Evolutionary conservation across 306 rosid genomes (phyloP), one percentile per base, ranked within the genome.

Genomic region (Begonia fuchsioides): DNA sequence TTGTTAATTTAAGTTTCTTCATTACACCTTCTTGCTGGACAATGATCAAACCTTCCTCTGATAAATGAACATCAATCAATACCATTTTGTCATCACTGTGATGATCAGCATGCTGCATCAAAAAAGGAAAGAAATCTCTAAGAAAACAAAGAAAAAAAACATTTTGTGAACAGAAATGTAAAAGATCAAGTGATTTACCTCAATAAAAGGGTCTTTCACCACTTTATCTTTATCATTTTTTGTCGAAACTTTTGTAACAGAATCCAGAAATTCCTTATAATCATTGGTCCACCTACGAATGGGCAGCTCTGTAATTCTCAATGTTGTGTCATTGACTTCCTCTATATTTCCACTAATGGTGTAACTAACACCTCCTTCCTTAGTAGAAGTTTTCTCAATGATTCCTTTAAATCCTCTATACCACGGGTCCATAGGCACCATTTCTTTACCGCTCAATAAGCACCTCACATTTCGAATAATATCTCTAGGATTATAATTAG

Each of bases 371-470:
- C 80, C 80, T 20, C 71, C 74, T 47, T 81, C 97, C 68, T 76
- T 90, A 1, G 75, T 71, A 32, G 67, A 48, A 38, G 62, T 70
- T 58, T 68, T 90, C 74, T 74, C 93, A 15, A 84, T 84, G 39
- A 20, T 52, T 54, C 97, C 97, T 65, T 54, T 72, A 52, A 74
- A 90, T 47, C 97, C 95, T 72, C 76, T 60, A 57, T 84, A 90
- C 97, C 97, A 90, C n/a, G 95, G 97, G 81, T 79, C 81, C 97
- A 90, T 90, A 44, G 97, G 95, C 45, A 65, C 47, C 81, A 76
- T 52, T 17, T 51, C 18, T 16, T 76, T 80, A 38, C 69, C 84
- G 41, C 59, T 62, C 54, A 90, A 73, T 80, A 81, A 55, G 43
- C 74, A 77, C 76, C 80, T 81, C 8, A 81, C 67, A 45, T 90